Base-by-base conservation (phyloP, 2,329 filamentous ascomycete species). In the Neopestalotiopsis clavispora region DNA sequence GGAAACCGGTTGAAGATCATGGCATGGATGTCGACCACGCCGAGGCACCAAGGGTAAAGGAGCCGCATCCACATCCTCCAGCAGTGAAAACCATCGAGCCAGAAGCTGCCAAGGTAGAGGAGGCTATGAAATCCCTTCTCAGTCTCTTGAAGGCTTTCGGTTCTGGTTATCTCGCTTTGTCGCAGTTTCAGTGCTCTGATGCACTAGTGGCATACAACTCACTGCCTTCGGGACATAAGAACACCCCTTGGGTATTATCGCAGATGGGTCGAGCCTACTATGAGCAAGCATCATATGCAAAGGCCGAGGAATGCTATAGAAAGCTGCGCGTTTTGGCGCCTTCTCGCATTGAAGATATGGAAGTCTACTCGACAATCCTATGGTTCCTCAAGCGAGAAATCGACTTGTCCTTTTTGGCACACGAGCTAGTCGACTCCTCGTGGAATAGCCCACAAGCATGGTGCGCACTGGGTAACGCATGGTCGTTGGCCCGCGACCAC, bases 341-440 rank as follows among this genome's bases (percentile, higher is more conserved):
- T 1, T 93, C 93, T 1, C 90, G 94, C 4, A 86, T 97, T 59
- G 92, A 97, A 77, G 95, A 98, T 76, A 98, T 98, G 95, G 96
- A 99, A 78, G 91, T 98, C 45, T 99, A 97, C 81, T 98, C 95
- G 14, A 99, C 96, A 0, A 92, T 97, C n/a, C 86, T 99, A n/a
- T 99, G 97, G 96, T 95, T 98, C 79, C 84, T 98, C 71, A 97
- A 97, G 80, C 91, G 93, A 71, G 95, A 98, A 77, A 93, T 94
- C 0, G 94, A 98, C 70, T 86, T 99, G 28, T 95, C 95, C 0
- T 97, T 96, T 80, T 86, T 99, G 34, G 94, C 95, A 0, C 95
- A 98, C 76, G 94, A 97, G 75, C 86, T 98, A 56, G 88, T 97
- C 65, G 95, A 98, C 72, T 85, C 92, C 17, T 93, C 94, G 69